These are phyloP conservation scores for Rhinocladiella similis DNA, from an alignment of 2,329 filamentous ascomycete species.

Conservation along the genomic window DNA sequence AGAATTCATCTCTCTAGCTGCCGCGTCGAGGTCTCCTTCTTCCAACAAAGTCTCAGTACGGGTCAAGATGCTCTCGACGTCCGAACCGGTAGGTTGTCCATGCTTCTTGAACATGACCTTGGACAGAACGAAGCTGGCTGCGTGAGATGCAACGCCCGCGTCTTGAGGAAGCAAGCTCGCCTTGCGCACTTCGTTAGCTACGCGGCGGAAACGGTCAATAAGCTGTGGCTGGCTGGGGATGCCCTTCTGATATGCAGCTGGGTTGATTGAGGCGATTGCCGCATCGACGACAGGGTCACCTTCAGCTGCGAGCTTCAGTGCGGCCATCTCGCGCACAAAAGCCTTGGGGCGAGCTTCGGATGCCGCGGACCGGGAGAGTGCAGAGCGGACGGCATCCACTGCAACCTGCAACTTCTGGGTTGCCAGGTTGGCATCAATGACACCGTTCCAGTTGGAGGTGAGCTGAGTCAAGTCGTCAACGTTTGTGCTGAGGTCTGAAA, in stretches of 20 bases:
- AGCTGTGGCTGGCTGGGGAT: conserved; percentile 81
- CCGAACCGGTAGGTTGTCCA: conserved; percentile 76
- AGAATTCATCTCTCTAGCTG: conserved; percentile 92
- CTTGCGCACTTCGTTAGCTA: conserved; percentile 90
- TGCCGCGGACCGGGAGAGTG: conserved; percentile 70
- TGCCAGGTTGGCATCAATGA: conserved; percentile 85
- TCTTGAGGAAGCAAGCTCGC: conserved; percentile 88
- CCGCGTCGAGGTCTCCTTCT: conserved; percentile 87
- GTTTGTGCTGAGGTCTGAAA: conserved; percentile 73
- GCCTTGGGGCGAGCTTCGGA: conserved; percentile 60
- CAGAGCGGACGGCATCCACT: conserved; percentile 85
- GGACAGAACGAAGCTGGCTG: conserved; percentile 83
- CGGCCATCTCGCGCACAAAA: conserved; percentile 89
- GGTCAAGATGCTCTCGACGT: conserved; percentile 91
- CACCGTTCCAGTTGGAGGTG: conserved; percentile 83
- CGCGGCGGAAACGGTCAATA: conserved; percentile 92
- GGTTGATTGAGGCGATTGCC: conserved; percentile 95
- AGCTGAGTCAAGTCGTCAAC: conserved; percentile 85
- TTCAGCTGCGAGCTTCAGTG: conserved; percentile 85
- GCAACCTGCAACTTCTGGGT: conserved; percentile 97
- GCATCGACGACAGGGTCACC: conserved; percentile 86
- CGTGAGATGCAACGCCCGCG: conserved; percentile 91
- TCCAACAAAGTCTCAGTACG: conserved; percentile 87
- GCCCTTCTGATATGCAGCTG: conserved; percentile 86
- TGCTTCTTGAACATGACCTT: conserved; percentile 97